These are phyloP conservation scores for Clitocybe nebularis DNA, from an alignment of 1,284 basidiomycete species.

Conservation along the genomic window DNA sequence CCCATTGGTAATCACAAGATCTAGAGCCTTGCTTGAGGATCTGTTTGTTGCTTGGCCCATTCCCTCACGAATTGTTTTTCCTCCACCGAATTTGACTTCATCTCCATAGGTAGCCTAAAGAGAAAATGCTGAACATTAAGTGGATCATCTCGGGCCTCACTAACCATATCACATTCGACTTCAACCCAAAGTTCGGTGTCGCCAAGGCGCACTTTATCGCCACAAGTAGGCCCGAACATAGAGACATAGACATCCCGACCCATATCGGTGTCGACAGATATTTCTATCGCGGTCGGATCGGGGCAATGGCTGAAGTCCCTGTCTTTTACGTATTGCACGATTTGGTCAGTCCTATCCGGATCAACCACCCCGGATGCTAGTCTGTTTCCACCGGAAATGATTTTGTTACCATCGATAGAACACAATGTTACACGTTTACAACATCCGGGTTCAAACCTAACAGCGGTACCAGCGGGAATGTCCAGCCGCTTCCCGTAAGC, in stretches of 20 bases:
- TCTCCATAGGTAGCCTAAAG: slow-evolving; percentile 82
- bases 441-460: slow-evolving; percentile 96
- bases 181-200: slow-evolving; percentile 93
- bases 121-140: neutral
- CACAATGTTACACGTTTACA: slow-evolving; percentile 82
- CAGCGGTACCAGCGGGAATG: slow-evolving; percentile 91
- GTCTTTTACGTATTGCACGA: slow-evolving; percentile 40
- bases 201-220: slow-evolving; percentile 85
- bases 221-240: slow-evolving; percentile 94
- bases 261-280: slow-evolving; percentile 49
- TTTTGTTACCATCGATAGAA: slow-evolving; percentile 68
- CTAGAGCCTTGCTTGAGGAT: slow-evolving; percentile 68
- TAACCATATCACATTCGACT: slow-evolving; percentile 89
- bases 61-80: slow-evolving; percentile 92
- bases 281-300: slow-evolving; percentile 53
- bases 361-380: slow-evolving; percentile 62
- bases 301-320: slow-evolving; percentile 62
- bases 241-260: slow-evolving; percentile 73
- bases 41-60: slow-evolving; percentile 91
- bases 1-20: slow-evolving; percentile 93
- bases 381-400: slow-evolving; percentile 80
- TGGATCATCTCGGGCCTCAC: slow-evolving; percentile 40
- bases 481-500: slow-evolving; percentile 88
- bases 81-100: slow-evolving; percentile 98
- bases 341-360: slow-evolving; percentile 37